Evolutionary conservation across 1,284 basidiomycete genomes (phyloP).

Genomic region (Stereum hirsutum): DNA sequence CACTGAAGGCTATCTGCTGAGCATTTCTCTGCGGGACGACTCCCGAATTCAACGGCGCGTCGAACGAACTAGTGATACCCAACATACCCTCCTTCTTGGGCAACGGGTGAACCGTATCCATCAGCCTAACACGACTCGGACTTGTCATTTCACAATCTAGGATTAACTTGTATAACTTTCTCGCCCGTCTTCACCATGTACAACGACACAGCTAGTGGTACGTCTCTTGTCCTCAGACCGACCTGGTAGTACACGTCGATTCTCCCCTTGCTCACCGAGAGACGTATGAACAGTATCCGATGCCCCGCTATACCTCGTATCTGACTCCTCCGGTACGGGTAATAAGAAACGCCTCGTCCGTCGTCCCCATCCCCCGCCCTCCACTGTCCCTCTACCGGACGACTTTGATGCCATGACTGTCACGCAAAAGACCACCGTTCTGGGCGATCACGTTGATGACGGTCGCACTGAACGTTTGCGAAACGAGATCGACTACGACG

Average conservation of each 20-base stretch:
- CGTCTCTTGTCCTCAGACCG: neutral
- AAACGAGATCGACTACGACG: conserved; percentile 20
- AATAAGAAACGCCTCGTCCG: conserved; percentile 17
- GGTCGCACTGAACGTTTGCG: conserved; percentile 11
- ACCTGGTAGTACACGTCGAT: neutral
- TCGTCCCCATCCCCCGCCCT: conserved; percentile 23
- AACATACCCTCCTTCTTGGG: too few relatives aligned
- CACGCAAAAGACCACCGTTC: conserved; percentile 24
- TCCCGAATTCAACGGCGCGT: too few relatives aligned
- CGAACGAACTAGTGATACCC: too few relatives aligned
- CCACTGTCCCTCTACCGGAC: conserved; percentile 28
- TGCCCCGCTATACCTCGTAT: conserved; percentile 21
- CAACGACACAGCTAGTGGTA: conserved; percentile 13
- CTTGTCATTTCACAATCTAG: too few relatives aligned
- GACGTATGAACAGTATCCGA: conserved; percentile 3
- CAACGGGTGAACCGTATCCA: too few relatives aligned
- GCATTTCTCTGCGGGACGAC: too few relatives aligned
- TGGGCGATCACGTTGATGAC: conserved; percentile 23
- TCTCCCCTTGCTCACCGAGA: neutral
- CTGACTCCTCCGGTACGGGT: conserved; percentile 16
- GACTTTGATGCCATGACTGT: conserved; percentile 32
- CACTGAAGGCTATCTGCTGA: too few relatives aligned
- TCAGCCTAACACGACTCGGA: too few relatives aligned
- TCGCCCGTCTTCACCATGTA: conserved; percentile 11
- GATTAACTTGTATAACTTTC: too few relatives aligned